phyloP scores from a whole-genome alignment of 78 protist genomes.

The Dictyostelium capitatum region DNA sequence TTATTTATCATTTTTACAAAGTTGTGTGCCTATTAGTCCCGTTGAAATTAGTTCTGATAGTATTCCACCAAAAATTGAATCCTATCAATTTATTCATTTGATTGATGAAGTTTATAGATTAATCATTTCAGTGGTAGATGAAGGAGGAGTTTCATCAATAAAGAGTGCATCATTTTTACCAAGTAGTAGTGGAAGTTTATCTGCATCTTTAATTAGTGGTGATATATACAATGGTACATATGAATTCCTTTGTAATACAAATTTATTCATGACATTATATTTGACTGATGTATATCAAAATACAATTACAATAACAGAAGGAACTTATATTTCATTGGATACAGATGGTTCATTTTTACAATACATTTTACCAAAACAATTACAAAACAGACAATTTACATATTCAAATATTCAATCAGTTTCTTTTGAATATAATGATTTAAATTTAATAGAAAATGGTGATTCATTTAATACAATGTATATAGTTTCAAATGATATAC shows the following conservation, averaged over 20 bases:
- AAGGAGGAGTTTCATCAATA: too few relatives aligned
- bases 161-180: too few relatives aligned
- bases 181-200: too few relatives aligned
- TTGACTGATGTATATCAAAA: not conserved
- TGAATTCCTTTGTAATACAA: not conserved
- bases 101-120: too few relatives aligned
- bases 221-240: not conserved
- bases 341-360: not conserved
- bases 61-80: too few relatives aligned
- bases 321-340: not conserved
- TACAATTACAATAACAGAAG: not conserved
- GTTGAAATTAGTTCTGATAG: too few relatives aligned
- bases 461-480: not conserved
- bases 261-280: not conserved
- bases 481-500: not conserved
- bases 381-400: not conserved
- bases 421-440: not conserved
- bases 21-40: too few relatives aligned
- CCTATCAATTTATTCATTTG: too few relatives aligned
- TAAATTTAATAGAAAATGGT: not conserved
- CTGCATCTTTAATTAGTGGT: not conserved
- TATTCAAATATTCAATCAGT: not conserved
- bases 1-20: too few relatives aligned
- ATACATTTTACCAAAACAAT: not conserved
- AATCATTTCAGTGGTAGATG: too few relatives aligned